These are phyloP conservation scores for Euphorbia tirucalli DNA, from an alignment of 345 rosid genomes.

Conservation along the genomic window DNA sequence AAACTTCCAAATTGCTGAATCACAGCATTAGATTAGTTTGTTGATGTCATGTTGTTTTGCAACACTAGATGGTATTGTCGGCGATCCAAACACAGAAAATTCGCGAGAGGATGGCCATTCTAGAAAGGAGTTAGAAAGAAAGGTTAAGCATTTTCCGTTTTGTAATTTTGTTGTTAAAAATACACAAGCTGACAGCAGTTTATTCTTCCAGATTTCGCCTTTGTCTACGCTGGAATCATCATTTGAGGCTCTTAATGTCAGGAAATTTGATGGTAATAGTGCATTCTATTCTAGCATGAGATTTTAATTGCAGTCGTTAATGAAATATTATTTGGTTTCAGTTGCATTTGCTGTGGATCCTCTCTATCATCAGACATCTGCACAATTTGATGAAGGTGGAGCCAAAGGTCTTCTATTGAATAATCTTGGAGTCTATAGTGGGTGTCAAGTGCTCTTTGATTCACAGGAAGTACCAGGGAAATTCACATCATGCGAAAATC, in stretches of 20 bases:
- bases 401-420: conserved; percentile 83
- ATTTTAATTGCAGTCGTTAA: conserved; percentile 22
- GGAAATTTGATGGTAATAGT: conserved; percentile 79
- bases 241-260: conserved; percentile 80
- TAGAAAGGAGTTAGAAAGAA: conserved; percentile 66
- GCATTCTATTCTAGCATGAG: conserved; percentile 14
- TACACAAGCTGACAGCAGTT: conserved; percentile 25
- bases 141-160: conserved; percentile 44
- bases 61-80: conserved; percentile 40
- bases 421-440: conserved; percentile 87
- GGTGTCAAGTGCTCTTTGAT: conserved; percentile 89
- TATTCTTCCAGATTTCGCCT: conserved; percentile 74
- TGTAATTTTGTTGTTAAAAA: not conserved
- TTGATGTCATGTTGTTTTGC: conserved; percentile 20
- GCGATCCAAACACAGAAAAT: conserved; percentile 40
- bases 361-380: conserved; percentile 93
- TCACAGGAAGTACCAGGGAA: conserved; percentile 86
- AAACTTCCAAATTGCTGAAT: conserved; percentile 5
- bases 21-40: not conserved
- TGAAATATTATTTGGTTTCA: conserved; percentile 30
- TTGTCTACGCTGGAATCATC: conserved; percentile 76
- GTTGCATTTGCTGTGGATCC: conserved; percentile 98
- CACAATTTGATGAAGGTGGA: conserved; percentile 98
- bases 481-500: conserved; percentile 44
- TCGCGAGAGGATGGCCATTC: conserved; percentile 46